Conservation (phyloP, 805 yeast species). For the Tetrapisispora iriomotensis region DNA sequence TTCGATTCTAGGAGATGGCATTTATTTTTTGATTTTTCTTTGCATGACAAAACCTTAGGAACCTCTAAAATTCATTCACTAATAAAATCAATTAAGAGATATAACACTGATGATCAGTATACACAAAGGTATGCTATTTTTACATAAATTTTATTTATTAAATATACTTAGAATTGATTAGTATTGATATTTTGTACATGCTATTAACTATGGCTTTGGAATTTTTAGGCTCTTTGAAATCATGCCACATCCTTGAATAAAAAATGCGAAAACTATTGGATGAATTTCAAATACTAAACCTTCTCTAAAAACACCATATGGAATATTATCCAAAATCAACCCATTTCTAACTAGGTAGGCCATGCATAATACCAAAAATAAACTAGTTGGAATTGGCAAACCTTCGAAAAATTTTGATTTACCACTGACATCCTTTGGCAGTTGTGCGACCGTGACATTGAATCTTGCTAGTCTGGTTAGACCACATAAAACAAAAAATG, state of each 20-base stretch:
- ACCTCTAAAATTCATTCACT: no score
- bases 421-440: conserved; percentile 84
- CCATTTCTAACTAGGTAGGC: conserved; percentile 51
- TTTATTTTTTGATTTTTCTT: not conserved
- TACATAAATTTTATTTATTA: no score
- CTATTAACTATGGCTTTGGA: conserved; percentile 59
- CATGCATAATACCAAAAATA: conserved; percentile 65
- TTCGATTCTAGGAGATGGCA: conserved; percentile 5
- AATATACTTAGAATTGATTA: no score
- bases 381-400: conserved; percentile 85
- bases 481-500: conserved; percentile 87
- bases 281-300: conserved; percentile 65
- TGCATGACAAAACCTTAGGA: no score
- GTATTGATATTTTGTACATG: no score
- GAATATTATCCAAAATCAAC: conserved; percentile 43
- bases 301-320: conserved; percentile 52
- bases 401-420: conserved; percentile 93
- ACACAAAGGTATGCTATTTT: no score
- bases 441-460: conserved; percentile 84
- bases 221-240: conserved; percentile 83
- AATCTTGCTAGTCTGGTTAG: conserved; percentile 89
- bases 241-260: conserved; percentile 80
- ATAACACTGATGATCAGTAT: no score
- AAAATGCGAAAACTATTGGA: conserved; percentile 52
- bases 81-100: no score